Conservation (phyloP, 2,329 filamentous ascomycete species). For the Aspergillus fumigatus region DNA sequence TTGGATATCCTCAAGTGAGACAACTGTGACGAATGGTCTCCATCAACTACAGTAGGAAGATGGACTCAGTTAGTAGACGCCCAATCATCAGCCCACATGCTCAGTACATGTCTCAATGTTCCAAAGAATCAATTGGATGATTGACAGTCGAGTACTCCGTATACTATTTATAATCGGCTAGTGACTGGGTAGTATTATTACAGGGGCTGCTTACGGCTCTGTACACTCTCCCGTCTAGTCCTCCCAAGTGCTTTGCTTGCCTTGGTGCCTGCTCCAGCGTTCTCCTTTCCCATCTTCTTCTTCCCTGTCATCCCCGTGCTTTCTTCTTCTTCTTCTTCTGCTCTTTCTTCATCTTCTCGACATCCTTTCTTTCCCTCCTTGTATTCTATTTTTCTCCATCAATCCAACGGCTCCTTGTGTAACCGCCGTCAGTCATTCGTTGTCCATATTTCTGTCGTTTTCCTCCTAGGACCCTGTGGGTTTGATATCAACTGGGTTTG, state of each 20-base stretch:
- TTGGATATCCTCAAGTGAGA: not conserved
- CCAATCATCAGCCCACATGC: not conserved
- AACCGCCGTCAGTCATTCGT: not conserved
- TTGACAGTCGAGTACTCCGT: not conserved
- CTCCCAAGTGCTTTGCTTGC: not conserved
- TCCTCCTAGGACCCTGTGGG: constrained; percentile 5
- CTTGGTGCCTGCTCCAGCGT: constrained; percentile 4
- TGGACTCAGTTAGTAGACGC: not conserved
- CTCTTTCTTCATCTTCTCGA: constrained; percentile 1
- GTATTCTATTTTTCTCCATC: constrained; percentile 2
- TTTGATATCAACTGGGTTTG: not conserved
- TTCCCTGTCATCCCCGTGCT: constrained; percentile 8
- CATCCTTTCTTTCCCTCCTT: constrained; percentile 6
- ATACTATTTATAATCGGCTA: not conserved
- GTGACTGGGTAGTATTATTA: not conserved
- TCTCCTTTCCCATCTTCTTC: constrained; percentile 7
- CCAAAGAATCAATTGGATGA: not conserved
- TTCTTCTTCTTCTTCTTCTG: constrained; percentile 9
- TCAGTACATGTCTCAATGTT: not conserved
- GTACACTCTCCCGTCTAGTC: not conserved
- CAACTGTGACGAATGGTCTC: not conserved
- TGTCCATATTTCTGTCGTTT: constrained; percentile 5
- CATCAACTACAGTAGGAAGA: not conserved
- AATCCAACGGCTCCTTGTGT: not conserved
- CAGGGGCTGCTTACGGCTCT: not conserved